Base-by-base conservation (phyloP, 208 protist species). In the Endotrypanum monterogeii region DNA sequence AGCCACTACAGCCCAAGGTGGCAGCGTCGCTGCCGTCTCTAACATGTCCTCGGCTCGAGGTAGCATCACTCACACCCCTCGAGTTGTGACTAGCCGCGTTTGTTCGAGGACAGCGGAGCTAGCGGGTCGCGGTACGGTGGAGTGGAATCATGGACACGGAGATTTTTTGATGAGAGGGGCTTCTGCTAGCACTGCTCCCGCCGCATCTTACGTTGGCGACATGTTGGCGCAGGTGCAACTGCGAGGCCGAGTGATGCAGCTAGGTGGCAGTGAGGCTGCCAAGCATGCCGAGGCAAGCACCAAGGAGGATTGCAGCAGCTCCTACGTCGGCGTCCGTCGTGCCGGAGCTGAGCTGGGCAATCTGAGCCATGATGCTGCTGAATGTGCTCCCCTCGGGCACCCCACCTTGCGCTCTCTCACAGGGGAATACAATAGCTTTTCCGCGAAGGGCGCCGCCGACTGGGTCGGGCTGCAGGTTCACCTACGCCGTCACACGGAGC, bases 401-500 rank as follows among this genome's bases (percentile, higher is more conserved):
- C 71, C 68, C 28, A 81, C 76, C 9, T 25, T 81, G 16, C 76
- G 71, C 50, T 81, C 76, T 4, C 41, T 81, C 23, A 76, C 76
- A 1, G 71, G 73, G 18, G 76, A 81, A 71, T 81, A 81, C 67
- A 71, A 69, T 44, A 50, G 69, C 16, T 67, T 76, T 41, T 41
- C 65, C 7, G n/a, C 68, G 11, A 67, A 71, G 50, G 72, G 71
- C 46, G 68, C 79, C 37, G 74, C 81, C 37, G 81, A 77, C 51
- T 89, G 81, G 81, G 55, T 82, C 20, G 78, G 74, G 0, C 71
- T 89, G 69, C 85, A 87, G 73, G 51, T 66, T 37, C 81, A 84
- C 67, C 76, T 89, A 28, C 80, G 82, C 32, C 67, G 62, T 35
- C 82, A 82, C 73, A 87, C 85, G 48, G 79, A 89, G 41, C 37